Base-by-base conservation (phyloP, 2,329 filamentous ascomycete genomes). In the Botrytis fabae region DNA sequence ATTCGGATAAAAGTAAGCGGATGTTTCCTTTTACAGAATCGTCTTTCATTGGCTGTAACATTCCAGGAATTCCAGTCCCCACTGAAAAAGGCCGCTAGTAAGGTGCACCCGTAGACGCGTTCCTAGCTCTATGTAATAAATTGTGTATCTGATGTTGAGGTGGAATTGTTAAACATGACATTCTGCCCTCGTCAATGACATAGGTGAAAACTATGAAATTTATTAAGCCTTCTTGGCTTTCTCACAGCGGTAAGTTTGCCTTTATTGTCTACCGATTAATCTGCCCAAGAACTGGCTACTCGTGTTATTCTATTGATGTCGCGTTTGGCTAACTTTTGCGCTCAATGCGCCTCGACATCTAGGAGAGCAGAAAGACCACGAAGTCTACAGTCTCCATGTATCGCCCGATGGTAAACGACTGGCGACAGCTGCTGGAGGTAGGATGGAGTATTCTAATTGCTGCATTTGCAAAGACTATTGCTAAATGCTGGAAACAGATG, bases 351-450 rank as follows among this genome's bases (percentile, higher is more conserved):
- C 75, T 72, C 54, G 48, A 76, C 62, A 28, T 75, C 74, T 79
- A 93, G 92, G 95, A 82, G 96, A 99, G 85, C 93, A 97, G 82
- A 98, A 98, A 82, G 95, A 98, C 82, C 97, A 97, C 81, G 96
- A 99, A 84, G 95, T 98, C 77, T 99, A 98, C 85, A 97, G 94
- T 84, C 98, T 95, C 83, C 93, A 98, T 86, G 91, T 99, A 76
- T 99, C 96, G 42, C 93, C 96, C 22, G 96, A 99, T 84, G 96
- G 95, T 77, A 92, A 90, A 80, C 90, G 96, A 76, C 88, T 99
- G 73, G 96, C 95, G 66, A 98, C 96, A 32, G 96, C 95, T 75
- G 96, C 95, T 79, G 95, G 96, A 88, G 92, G 92, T 94, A 85
- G 82, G 90, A 44, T 25, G 59, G 61, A 9, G 18, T 7, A 46